Conservation (phyloP, 106 monocot species). For the Dioscorea zingiberensis region DNA sequence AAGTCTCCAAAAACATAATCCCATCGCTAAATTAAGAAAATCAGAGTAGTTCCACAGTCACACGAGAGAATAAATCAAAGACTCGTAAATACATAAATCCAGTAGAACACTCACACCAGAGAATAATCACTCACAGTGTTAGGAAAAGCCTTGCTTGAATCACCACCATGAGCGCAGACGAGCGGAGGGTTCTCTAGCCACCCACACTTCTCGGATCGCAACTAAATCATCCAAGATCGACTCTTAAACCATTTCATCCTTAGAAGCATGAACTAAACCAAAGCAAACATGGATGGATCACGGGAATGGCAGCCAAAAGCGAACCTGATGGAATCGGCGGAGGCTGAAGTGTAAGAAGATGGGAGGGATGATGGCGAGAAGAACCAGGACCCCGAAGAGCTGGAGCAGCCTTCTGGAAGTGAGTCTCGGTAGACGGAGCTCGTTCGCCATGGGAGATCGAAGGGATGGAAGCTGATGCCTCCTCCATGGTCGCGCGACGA, state of each 20-base stretch:
- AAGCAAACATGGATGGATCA: neutral
- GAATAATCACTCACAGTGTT: constrained; percentile 51
- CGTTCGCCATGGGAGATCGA: neutral
- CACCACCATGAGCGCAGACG: constrained; percentile 93
- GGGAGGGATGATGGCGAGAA: constrained; percentile 62
- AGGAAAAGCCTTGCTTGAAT: constrained; percentile 55
- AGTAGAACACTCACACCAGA: neutral
- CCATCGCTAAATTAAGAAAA: no score
- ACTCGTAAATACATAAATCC: no score
- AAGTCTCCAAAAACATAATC: no score
- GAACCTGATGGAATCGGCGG: constrained; percentile 54
- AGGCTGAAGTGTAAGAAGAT: constrained; percentile 94
- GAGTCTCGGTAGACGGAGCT: constrained; percentile 7
- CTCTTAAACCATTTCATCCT: no score
- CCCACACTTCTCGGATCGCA: constrained; percentile 53
- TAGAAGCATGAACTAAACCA: no score
- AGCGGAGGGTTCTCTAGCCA: constrained; percentile 74
- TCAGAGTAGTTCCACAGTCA: no score
- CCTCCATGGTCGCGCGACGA: neutral
- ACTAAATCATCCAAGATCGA: constrained; percentile 17
- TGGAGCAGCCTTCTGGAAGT: constrained; percentile 22
- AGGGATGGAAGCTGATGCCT: neutral
- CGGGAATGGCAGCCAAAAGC: neutral
- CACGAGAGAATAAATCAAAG: neutral
- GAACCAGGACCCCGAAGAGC: constrained; percentile 38